These are phyloP conservation scores for Exserohilum turcica DNA, from an alignment of 2,329 filamentous ascomycete species.

Conservation along the genomic window DNA sequence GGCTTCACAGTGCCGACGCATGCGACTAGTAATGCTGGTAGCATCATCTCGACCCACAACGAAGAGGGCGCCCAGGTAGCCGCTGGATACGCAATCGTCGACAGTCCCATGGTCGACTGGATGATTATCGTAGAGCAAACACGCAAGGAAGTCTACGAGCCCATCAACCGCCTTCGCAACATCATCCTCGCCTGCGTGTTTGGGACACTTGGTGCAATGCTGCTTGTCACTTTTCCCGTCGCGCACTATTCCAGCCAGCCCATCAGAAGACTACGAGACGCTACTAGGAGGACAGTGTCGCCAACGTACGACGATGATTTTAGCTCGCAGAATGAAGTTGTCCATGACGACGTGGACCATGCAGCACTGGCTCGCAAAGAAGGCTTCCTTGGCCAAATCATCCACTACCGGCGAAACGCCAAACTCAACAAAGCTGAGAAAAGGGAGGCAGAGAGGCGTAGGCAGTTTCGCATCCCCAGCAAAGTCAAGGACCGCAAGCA, in stretches of 20 bases:
- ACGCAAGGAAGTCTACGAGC: conserved; percentile 73
- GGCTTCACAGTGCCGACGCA: conserved; percentile 59
- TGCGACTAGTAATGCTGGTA: conserved; percentile 70
- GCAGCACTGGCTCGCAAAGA: conserved; percentile 54
- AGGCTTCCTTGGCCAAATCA: conserved; percentile 50
- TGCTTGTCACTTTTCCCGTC: conserved; percentile 75
- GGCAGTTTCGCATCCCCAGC: conserved; percentile 80
- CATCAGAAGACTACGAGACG: conserved; percentile 74
- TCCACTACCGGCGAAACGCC: conserved; percentile 40
- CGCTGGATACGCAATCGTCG: conserved; percentile 77
- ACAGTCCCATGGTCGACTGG: conserved; percentile 76
- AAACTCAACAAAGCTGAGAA: conserved; percentile 45
- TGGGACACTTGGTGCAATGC: conserved; percentile 74
- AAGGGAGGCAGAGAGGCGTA: conserved; percentile 50
- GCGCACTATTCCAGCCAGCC: conserved; percentile 82
- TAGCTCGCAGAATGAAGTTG: conserved; percentile 42
- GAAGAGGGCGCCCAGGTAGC: conserved; percentile 73
- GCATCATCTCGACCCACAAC: conserved; percentile 70
- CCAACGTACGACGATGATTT: conserved; percentile 62
- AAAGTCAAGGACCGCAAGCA: conserved; percentile 79
- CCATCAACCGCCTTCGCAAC: conserved; percentile 75
- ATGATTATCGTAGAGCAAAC: conserved; percentile 79
- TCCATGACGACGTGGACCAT: conserved; percentile 57
- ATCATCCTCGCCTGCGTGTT: conserved; percentile 86
- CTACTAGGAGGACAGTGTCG: conserved; percentile 74